phyloP scores from a whole-genome alignment of 2,329 filamentous ascomycete species.

The Periconia macrospinosa region DNA sequence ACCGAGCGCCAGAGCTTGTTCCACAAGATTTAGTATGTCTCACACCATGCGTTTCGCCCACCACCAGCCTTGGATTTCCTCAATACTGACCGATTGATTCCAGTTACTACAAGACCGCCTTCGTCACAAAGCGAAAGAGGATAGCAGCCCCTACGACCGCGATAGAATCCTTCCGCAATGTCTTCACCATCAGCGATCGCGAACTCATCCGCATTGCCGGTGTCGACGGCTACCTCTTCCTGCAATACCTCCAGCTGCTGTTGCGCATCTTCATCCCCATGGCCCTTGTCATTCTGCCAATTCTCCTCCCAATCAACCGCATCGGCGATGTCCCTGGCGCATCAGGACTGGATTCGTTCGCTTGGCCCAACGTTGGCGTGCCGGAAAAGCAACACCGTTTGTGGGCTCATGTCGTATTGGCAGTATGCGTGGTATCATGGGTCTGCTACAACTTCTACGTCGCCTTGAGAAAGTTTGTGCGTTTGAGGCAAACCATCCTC shows the following conservation, averaged over 20 bases:
- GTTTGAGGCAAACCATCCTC: conserved; percentile 89
- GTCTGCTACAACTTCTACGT: conserved; percentile 85
- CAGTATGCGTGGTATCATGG: conserved; percentile 76
- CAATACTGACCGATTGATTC: conserved; percentile 14
- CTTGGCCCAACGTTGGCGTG: conserved; percentile 79
- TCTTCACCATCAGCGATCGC: conserved; percentile 71
- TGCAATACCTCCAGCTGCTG: conserved; percentile 84
- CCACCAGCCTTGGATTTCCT: not conserved
- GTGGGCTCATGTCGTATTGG: conserved; percentile 82
- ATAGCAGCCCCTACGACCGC: conserved; percentile 38
- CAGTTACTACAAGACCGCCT: conserved; percentile 44
- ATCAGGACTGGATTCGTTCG: conserved; percentile 69
- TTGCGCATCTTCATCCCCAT: conserved; percentile 91
- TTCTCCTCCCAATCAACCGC: conserved; percentile 83
- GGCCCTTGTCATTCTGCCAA: conserved; percentile 74
- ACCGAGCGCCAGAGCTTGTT: conserved; percentile 38
- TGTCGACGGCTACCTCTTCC: conserved; percentile 95
- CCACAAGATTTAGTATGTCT: conserved; percentile 41
- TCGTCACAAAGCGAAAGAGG: conserved; percentile 38
- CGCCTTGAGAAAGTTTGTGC: conserved; percentile 85
- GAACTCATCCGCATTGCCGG: conserved; percentile 95
- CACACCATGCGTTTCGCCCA: not conserved
- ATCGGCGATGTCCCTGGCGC: conserved; percentile 63
- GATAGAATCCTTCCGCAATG: conserved; percentile 44
- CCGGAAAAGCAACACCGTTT: conserved; percentile 68